Percentiles rank a stretch among this genome's conserved stretches.
These are phyloP conservation scores for Simplicillium sp. DNA, from an alignment of 2,329 filamentous ascomycete genomes.

Conservation along the genomic window DNA sequence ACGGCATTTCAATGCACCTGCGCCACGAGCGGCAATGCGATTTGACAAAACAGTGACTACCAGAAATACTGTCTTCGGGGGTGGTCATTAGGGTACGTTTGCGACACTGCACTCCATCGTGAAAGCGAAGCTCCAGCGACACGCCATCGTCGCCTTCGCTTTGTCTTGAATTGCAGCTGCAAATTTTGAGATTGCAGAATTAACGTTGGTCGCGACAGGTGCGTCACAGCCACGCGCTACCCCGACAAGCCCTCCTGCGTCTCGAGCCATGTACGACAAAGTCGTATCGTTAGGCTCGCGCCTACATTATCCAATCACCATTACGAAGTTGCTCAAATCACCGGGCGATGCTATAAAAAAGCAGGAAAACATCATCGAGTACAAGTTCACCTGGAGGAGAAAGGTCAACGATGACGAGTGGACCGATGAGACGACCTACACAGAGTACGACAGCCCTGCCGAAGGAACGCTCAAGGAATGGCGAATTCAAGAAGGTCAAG, in stretches of 20 bases:
- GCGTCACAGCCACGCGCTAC: no score
- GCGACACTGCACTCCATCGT: slow-evolving; percentile 6
- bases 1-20: no score
- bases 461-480: slow-evolving; percentile 73
- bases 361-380: slow-evolving; percentile 72
- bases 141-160: no score
- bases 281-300: slow-evolving; percentile 44
- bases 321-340: slow-evolving; percentile 73
- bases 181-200: no score
- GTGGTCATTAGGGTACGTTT: slow-evolving; percentile 11
- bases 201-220: no score
- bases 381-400: slow-evolving; percentile 74
- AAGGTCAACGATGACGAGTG: slow-evolving; percentile 59
- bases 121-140: no score
- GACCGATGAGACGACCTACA: slow-evolving; percentile 56
- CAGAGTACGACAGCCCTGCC: slow-evolving; percentile 72
- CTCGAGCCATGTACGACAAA: slow-evolving; percentile 26
- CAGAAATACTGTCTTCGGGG: slow-evolving; percentile 2
- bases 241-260: no score
- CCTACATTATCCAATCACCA: slow-evolving; percentile 87
- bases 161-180: no score
- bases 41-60: no score
- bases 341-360: slow-evolving; percentile 67
- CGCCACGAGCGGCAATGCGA: no score
- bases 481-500: slow-evolving; percentile 60